Evolutionary conservation across 2,329 filamentous ascomycete genomes (phyloP), one percentile per base, ranked within the genome.

Genomic region (Sclerotinia sclerotiorum): DNA sequence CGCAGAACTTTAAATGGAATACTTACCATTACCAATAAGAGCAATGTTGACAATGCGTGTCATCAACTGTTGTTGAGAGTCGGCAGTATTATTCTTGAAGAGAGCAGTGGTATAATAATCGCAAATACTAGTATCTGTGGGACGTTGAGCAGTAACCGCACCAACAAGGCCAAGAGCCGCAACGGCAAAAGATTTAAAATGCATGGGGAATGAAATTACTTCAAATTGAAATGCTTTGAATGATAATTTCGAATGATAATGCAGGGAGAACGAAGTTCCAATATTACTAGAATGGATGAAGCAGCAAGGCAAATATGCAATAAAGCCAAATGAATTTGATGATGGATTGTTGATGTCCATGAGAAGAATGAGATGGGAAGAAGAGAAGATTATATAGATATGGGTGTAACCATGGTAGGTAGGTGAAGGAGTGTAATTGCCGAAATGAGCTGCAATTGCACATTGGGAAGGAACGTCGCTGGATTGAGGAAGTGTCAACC

Each of bases 61-160:
- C 73, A 89, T 73, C 2, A 88, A 79, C 0, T 81, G 83, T 66
- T 81, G 78, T 76, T 89, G 86, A 76, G 87, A 88, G 42, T 79
- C 81, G 24, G 84, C 84, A 49, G 83, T 88, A 79, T 88, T 88
- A 51, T 86, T 80, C 76, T 81, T 84, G 66, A 88, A 80, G 15
- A 88, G 76, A n/a, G 83, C 82, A 4, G 80, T 85, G 46, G 86
- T 88, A 78, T 89, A 89, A 78, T 87, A 87, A 79, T 88, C 86
- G 78, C 87, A 89, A 72, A 89, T 84, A 69, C 84, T 82, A 3
- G 76, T 81, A 73, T 84, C 81, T 17, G 75, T 63, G 3, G 84
- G 84, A 56, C 84, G 81, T 76, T 85, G 82, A 46, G 76, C 74
- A 39, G 73, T 65, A 29, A 67, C 74, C 10, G 57, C 48, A 21